Conservation (phyloP, 495 filamentous ascomycete genomes). For the Oidiodendron maius region DNA sequence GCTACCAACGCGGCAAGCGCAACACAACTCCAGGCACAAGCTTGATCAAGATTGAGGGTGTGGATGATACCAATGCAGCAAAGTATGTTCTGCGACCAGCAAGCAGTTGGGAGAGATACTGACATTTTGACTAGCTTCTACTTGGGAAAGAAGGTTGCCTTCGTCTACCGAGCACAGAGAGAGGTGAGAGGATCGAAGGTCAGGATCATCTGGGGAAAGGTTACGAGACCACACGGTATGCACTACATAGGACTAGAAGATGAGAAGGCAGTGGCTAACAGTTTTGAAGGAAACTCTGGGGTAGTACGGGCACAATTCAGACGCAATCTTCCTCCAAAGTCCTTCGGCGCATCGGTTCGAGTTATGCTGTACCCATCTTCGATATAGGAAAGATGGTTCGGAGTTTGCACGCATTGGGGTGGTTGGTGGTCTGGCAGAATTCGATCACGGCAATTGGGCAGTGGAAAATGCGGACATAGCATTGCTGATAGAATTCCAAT, state of each 20-base stretch:
- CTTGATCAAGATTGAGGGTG: conserved; percentile 96
- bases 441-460: conserved; percentile 18
- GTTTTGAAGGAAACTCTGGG: conserved; percentile 78
- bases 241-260: conserved; percentile 3
- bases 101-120: conserved; percentile 3
- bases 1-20: conserved; percentile 86
- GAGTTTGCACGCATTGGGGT: conserved; percentile 18
- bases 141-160: conserved; percentile 93
- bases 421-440: conserved; percentile 16
- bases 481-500: conserved; percentile 25
- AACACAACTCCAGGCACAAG: conserved; percentile 77
- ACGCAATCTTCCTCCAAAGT: conserved; percentile 87
- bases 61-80: conserved; percentile 79
- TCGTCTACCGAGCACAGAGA: conserved; percentile 89
- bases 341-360: conserved; percentile 93
- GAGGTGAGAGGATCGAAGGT: conserved; percentile 95
- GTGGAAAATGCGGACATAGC: conserved; percentile 19
- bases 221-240: conserved; percentile 90
- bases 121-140: conserved; percentile 56
- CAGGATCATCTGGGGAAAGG: conserved; percentile 98
- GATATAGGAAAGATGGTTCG: conserved; percentile 38
- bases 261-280: conserved; percentile 7
- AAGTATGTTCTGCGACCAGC: conserved; percentile 50
- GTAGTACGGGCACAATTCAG: conserved; percentile 95
- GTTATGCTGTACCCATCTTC: conserved; percentile 98